Base-by-base conservation (phyloP, 2,329 filamentous ascomycete genomes). In the Xylaria arbuscula region DNA sequence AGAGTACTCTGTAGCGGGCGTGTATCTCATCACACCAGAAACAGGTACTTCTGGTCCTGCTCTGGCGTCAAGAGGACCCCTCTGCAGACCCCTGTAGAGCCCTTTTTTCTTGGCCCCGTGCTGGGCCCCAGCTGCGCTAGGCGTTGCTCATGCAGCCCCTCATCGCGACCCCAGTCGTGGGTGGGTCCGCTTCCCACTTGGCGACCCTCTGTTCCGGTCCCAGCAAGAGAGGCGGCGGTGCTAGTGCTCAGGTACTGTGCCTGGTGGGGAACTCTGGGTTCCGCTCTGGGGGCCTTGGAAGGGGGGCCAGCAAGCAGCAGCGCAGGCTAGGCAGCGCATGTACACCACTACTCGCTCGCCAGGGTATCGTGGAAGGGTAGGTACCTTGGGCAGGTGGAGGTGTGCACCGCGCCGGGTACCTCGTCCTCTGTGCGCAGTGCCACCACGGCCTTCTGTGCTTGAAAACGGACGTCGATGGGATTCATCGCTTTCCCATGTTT, bases 401-500 rank as follows among this genome's bases (percentile, higher is more conserved):
- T 48, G 48, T 54, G 6, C 51, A 54, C 28, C 66, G 15, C 32
- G 55, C 55, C 58, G 10, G 48, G 57, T 59, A 66, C 64, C 56
- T 64, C 57, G 47, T 63, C 58, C 47, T 36, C 51, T 54, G 51
- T 36, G 57, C 40, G 59, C 36, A 57, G 68, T 50, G 60, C 66
- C 53, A 64, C 68, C 53, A 64, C 68, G 51, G 45, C 64, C 53
- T 64, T 64, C 36, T 69, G 65, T 67, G 70, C 59, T 69, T 63
- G 69, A 69, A 73, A 72, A 70, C 71, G 70, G 71, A 66, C 67
- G 65, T 72, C 70, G 70, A 77, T 77, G 75, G 76, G 76, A 77
- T 76, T 76, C 71, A 70, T 75, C 68, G 72, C 72, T 77, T 77
- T 77, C 76, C 76, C 76, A 77, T 77, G 70, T 75, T 75, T 71